Percentiles rank a stretch among this genome's conserved stretches.
phyloP scores from a whole-genome alignment of 768 basidiomycete species.

The Lactarius sanguifluus region DNA sequence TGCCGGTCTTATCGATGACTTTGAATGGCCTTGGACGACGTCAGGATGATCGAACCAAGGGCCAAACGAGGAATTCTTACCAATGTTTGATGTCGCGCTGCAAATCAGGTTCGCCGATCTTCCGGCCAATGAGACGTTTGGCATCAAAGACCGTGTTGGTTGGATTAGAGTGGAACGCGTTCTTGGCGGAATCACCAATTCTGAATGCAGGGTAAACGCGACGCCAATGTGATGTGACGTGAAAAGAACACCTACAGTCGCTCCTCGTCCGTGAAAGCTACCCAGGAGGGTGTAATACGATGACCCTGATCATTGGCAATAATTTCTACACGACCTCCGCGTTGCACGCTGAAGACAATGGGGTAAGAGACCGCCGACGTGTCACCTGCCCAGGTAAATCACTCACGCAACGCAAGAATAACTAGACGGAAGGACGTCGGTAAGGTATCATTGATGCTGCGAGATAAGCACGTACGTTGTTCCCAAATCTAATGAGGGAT shows the following conservation, averaged over 20 bases:
- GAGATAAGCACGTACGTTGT: conserved; percentile 60
- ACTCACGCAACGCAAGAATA: conserved; percentile 95
- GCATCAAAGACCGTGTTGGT: conserved; percentile 95
- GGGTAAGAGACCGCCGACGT: conserved; percentile 32
- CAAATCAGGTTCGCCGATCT: conserved; percentile 76
- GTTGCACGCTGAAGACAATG: conserved; percentile 35
- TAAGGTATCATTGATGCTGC: conserved; percentile 2
- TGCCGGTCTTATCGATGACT: conserved; percentile 74
- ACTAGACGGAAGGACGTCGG: conserved; percentile 43
- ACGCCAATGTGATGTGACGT: neutral
- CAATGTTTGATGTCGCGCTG: conserved; percentile 86
- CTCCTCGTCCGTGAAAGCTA: conserved; percentile 58
- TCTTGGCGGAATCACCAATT: conserved; percentile 96
- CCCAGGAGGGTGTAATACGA: conserved; percentile 64
- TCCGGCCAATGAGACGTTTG: conserved; percentile 91
- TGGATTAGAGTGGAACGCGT: conserved; percentile 90
- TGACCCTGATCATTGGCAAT: conserved; percentile 58
- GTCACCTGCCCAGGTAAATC: conserved; percentile 35
- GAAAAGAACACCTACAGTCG: conserved; percentile 42
- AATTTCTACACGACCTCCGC: conserved; percentile 55
- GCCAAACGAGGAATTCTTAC: conserved; percentile 31
- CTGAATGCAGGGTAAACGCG: conserved; percentile 30
- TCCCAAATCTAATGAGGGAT: conserved; percentile 66
- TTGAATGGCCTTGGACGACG: conserved; percentile 58
- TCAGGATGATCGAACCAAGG: neutral